Percentiles rank a stretch among this genome's conserved stretches.
Evolutionary conservation across 176 grass and related monocot genomes (phyloP).

Genomic region (Avena atlantica): DNA sequence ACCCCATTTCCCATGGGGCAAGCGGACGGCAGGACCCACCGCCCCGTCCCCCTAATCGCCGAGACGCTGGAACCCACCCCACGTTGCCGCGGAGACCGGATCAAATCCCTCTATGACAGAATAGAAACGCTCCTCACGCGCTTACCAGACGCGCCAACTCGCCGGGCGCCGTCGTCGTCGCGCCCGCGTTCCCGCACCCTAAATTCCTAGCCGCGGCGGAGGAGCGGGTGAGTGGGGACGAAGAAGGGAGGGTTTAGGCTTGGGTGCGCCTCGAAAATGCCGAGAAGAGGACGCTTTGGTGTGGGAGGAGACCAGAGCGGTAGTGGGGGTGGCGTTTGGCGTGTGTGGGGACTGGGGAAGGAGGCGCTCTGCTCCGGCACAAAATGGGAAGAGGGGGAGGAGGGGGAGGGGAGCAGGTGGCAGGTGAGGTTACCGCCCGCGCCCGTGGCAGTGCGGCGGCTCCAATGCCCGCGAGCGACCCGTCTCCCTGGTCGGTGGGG

Average conservation of each 20-base stretch:
- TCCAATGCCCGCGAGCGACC: neutral
- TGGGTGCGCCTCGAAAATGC: constrained; percentile 29
- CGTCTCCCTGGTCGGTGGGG: neutral
- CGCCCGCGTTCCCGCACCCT: neutral
- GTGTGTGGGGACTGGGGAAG: neutral
- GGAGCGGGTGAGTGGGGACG: neutral
- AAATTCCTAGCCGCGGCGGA: constrained; percentile 37
- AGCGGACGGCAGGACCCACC: neutral
- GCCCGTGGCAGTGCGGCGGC: neutral
- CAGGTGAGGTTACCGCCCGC: neutral
- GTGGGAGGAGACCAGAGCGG: neutral
- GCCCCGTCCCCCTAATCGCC: neutral
- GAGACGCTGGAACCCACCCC: neutral
- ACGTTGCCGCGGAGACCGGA: constrained; percentile 10
- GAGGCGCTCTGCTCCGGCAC: neutral
- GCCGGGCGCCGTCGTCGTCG: neutral
- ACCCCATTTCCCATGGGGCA: neutral
- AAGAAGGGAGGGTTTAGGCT: neutral
- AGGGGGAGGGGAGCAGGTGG: constrained; percentile 23
- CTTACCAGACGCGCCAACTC: constrained; percentile 30
- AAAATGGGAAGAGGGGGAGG: neutral
- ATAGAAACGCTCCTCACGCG: neutral
- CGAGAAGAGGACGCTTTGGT: constrained; percentile 19
- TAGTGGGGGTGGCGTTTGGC: neutral
- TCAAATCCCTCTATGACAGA: neutral